Percentiles rank a stretch among this genome's conserved stretches.
Evolutionary conservation across 768 basidiomycete genomes (phyloP).

Genomic region (Tulasnella sp.): DNA sequence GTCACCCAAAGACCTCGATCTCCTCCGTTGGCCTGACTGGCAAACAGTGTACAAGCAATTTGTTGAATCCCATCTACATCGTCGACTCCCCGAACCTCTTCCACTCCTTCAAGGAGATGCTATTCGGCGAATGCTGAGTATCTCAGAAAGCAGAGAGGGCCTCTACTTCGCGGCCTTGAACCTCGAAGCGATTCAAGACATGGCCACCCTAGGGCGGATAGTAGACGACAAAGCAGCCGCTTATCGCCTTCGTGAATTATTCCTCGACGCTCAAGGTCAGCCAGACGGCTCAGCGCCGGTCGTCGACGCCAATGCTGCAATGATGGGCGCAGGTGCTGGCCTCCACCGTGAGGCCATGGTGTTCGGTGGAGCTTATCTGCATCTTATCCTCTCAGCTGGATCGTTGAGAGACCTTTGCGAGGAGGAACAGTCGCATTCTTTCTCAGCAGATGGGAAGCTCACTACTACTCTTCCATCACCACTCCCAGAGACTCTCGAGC

Average conservation of each 20-base stretch:
- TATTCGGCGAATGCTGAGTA: not conserved
- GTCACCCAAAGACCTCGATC: not conserved
- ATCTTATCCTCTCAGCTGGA: not conserved
- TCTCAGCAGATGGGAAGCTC: not conserved
- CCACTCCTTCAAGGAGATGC: not conserved
- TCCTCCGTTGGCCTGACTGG: not conserved
- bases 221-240: not conserved
- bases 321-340: not conserved
- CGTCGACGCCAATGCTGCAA: not conserved
- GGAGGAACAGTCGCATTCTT: not conserved
- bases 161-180: not conserved
- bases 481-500: not conserved
- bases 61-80: not conserved
- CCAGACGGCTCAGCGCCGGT: not conserved
- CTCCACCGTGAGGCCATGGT: not conserved
- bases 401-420: not conserved
- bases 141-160: not conserved
- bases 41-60: constrained; percentile 1
- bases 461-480: not conserved
- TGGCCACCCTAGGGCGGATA: not conserved
- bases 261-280: not conserved
- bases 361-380: not conserved
- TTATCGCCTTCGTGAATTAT: not conserved
- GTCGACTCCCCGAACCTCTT: not conserved
- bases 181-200: not conserved